Conservation (phyloP, 306 rosid genomes). For the Hylodesmum podocarpum region DNA sequence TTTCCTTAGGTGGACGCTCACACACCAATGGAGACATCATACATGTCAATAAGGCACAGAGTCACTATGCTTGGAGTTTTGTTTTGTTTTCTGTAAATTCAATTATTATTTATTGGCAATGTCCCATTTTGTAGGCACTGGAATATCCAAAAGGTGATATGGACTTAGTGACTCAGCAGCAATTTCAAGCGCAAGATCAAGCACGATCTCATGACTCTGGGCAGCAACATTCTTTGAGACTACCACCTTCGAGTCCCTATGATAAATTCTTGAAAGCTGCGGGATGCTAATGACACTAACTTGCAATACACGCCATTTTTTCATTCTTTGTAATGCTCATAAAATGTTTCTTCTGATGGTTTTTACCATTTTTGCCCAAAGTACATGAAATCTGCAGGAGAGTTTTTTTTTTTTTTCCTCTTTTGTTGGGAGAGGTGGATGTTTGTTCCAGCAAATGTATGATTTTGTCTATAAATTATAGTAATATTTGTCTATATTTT, state of each 20-base stretch:
- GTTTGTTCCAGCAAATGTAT: constrained; percentile 22
- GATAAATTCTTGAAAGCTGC: constrained; percentile 98
- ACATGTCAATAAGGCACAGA: not conserved
- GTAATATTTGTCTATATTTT: constrained; percentile 29
- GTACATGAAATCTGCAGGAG: constrained; percentile 29
- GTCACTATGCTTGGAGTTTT: not conserved
- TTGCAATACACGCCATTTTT: constrained; percentile 42
- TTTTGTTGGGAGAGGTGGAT: constrained; percentile 12
- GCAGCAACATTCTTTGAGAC: constrained; percentile 56
- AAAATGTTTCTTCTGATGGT: constrained; percentile 28
- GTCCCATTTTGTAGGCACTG: constrained; percentile 46
- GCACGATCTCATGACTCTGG: constrained; percentile 44
- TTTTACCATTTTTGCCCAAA: constrained; percentile 25
- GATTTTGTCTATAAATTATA: constrained; percentile 23
- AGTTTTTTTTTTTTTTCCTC: not conserved
- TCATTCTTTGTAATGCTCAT: constrained; percentile 49
- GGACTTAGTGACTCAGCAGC: constrained; percentile 43
- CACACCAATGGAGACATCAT: not conserved
- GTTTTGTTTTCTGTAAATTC: constrained; percentile 4
- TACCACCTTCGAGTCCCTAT: constrained; percentile 94
- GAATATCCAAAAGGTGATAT: constrained; percentile 50
- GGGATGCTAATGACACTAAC: constrained; percentile 60
- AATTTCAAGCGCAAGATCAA: constrained; percentile 41
- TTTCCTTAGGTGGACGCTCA: not conserved
- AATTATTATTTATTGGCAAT: constrained; percentile 9